Evolutionary conservation across 179 eudicot species (phyloP).

Genomic region (Pouteria campechiana): DNA sequence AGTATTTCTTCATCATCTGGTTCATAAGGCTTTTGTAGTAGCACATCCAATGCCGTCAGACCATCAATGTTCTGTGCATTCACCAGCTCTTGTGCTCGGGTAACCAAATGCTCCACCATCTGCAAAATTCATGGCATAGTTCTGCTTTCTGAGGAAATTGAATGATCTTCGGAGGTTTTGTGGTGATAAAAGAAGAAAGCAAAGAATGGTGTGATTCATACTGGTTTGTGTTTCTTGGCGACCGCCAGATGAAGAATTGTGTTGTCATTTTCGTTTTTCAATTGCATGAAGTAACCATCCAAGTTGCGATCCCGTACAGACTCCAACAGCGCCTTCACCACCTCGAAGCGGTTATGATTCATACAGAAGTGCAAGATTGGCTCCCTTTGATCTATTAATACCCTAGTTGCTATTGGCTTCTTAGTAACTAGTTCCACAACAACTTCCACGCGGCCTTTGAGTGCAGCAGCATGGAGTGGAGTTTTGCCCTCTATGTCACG

Average conservation of each 20-base stretch:
- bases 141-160: background rate
- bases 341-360: slow-evolving; percentile 16
- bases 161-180: too few relatives aligned
- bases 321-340: slow-evolving; percentile 16
- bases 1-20: background rate
- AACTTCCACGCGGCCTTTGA: slow-evolving; percentile 22
- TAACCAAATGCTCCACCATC: background rate
- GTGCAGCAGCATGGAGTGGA: slow-evolving; percentile 40
- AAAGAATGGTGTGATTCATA: background rate
- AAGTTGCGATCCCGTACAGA: slow-evolving; percentile 18
- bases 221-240: slow-evolving; percentile 28
- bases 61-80: slow-evolving; percentile 12
- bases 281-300: slow-evolving; percentile 26
- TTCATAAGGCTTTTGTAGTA: slow-evolving; percentile 1
- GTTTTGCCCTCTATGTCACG: slow-evolving; percentile 29
- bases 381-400: slow-evolving; percentile 3
- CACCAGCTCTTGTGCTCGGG: background rate
- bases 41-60: slow-evolving; percentile 8
- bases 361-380: slow-evolving; percentile 43
- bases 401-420: slow-evolving; percentile 10
- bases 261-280: slow-evolving; percentile 28
- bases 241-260: slow-evolving; percentile 37
- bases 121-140: too few relatives aligned
- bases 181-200: too few relatives aligned
- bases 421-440: slow-evolving; percentile 16